phyloP scores from a whole-genome alignment of 129 eudicot genomes.

The Oenanthe sinensis region DNA sequence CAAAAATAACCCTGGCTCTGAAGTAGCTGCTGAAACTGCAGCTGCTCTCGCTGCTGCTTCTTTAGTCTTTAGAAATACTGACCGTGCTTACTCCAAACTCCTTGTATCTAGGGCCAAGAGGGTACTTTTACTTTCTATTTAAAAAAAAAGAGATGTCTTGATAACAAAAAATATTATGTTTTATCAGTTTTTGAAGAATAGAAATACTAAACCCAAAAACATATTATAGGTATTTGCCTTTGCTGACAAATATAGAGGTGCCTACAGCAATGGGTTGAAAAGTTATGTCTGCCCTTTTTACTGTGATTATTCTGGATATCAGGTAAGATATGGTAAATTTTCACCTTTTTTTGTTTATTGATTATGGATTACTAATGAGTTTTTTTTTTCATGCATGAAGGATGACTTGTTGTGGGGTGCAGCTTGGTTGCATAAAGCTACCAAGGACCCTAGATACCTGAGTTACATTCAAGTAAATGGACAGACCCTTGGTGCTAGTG shows the following conservation, averaged over 20 bases:
- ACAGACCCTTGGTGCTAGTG: conserved; percentile 76
- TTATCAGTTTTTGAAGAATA: neutral
- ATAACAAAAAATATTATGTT: neutral
- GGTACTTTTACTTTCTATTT: conserved; percentile 22
- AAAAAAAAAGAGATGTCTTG: neutral
- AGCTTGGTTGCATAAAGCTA: conserved; percentile 94
- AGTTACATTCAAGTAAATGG: conserved; percentile 83
- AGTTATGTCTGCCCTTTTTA: conserved; percentile 70
- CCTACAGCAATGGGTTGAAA: conserved; percentile 63
- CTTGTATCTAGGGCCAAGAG: conserved; percentile 68
- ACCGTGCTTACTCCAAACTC: conserved; percentile 66
- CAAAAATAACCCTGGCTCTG: conserved; percentile 86
- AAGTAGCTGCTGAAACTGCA: conserved; percentile 98
- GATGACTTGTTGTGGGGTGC: conserved; percentile 99
- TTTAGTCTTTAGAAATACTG: conserved; percentile 65
- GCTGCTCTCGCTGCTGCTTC: conserved; percentile 99
- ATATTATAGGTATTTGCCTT: conserved; percentile 71
- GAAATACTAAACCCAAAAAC: neutral
- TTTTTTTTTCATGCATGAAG: conserved; percentile 19
- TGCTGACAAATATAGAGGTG: conserved; percentile 91
- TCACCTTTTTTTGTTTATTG: neutral
- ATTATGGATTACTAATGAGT: neutral
- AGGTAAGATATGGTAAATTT: conserved; percentile 33
- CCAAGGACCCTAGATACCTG: conserved; percentile 70
- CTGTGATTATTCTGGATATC: conserved; percentile 74